Base-by-base conservation (phyloP, 495 filamentous ascomycete genomes). In the Aspergillus ostianus region DNA sequence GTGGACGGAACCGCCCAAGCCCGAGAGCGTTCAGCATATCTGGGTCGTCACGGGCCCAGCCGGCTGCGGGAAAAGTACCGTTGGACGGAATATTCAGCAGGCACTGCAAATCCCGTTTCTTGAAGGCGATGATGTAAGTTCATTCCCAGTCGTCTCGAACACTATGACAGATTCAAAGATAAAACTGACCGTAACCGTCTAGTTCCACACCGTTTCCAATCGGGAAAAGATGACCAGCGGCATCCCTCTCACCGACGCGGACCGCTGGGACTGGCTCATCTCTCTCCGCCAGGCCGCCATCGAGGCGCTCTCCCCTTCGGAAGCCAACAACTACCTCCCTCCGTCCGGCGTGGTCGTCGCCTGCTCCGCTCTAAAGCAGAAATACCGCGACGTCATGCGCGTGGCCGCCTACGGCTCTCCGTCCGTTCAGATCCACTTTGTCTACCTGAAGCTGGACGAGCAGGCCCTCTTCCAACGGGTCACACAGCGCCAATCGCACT, bases 221-320 rank as follows among this genome's bases (percentile, higher is more conserved):
- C 88, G 96, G 68, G 86, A 93, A 36, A 99, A 99, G 74, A 99
- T 99, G 95, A 78, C 84, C 69, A 79, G 84, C 64, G 91, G 91
- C 61, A 89, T 86, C 46, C 91, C 95, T 6, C 81, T 99, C 52
- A 98, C 92, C 52, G 95, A 99, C 71, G 86, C 85, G 62, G 95
- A 99, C 75, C 90, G 95, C 58, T 98, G 95, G 95, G 93, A 96
- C 78, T 99, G 95, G 95, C 86, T 99, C 50, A 93, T 93, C 60
- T 79, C 83, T 21, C 84, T 98, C 6, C 91, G 95, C 66, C 85
- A 96, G 64, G 86, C 91, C 58, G 90, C 92, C 32, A 83, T 91
- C 62, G 69, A 77, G 19, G 79, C 79, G 32, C 82, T 92, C 23
- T 79, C 83, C 29, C 81, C 84, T 36, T 75, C 80, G 30, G 71